Conservation (phyloP, 176 grass and related monocot genomes). For the Bonia amplexicaulis region DNA sequence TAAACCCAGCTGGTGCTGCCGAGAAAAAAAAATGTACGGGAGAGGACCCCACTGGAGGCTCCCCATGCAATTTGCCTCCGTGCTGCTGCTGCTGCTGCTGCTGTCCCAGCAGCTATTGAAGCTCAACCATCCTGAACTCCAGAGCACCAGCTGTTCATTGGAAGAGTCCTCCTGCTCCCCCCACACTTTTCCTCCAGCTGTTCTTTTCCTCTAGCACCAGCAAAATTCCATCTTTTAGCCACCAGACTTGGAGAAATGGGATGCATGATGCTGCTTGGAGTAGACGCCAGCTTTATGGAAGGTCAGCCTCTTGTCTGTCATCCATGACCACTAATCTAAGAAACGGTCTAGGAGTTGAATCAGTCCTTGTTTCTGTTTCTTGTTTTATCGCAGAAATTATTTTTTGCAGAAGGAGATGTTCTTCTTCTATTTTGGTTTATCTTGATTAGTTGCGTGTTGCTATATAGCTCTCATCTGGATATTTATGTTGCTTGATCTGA, state of each 20-base stretch:
- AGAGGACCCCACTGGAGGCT: too few species aligned
- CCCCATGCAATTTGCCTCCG: too few species aligned
- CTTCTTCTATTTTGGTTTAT: not conserved
- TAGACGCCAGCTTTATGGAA: constrained; percentile 25
- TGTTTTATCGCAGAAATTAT: not conserved
- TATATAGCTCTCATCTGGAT: not conserved
- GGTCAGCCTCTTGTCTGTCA: constrained; percentile 36
- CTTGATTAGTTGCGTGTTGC: constrained; percentile 26
- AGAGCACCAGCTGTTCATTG: constrained; percentile 29
- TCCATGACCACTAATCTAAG: constrained; percentile 5
- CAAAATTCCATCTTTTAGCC: constrained; percentile 20
- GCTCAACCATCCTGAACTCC: constrained; percentile 42
- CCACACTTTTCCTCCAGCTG: constrained; percentile 15
- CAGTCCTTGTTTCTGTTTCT: constrained; percentile 8
- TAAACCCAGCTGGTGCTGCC: too few species aligned
- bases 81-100: constrained; percentile 2
- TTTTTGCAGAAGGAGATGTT: not conserved
- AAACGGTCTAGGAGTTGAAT: constrained; percentile 16
- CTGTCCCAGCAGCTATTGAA: constrained; percentile 33
- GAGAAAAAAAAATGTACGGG: too few species aligned
- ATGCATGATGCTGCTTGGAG: constrained; percentile 39
- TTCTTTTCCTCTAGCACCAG: constrained; percentile 17
- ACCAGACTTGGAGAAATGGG: constrained; percentile 26
- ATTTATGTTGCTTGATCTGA: constrained; percentile 22
- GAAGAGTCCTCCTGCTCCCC: constrained; percentile 1